Conservation (phyloP, 2,329 filamentous ascomycete genomes). For the Penicillium sp. region DNA sequence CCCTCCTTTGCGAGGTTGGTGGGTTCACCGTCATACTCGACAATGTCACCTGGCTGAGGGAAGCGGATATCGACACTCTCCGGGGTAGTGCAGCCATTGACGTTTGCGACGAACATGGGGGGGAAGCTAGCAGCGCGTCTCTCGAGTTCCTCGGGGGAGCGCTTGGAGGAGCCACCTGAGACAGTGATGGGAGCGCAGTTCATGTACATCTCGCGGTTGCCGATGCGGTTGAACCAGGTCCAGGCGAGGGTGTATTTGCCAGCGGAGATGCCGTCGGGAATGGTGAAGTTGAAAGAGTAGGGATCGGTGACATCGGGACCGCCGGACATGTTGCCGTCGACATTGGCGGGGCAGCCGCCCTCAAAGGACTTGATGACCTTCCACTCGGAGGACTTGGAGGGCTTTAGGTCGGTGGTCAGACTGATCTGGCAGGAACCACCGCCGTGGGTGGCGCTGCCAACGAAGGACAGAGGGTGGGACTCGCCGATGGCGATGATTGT, state of each 20-base stretch:
- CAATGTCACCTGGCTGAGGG: constrained; percentile 63
- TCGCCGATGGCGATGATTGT: constrained; percentile 67
- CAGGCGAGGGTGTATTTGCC: constrained; percentile 83
- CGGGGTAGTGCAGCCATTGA: constrained; percentile 59
- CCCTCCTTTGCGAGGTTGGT: constrained; percentile 37
- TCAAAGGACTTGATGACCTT: constrained; percentile 87
- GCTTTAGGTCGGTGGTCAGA: constrained; percentile 72
- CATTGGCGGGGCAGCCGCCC: constrained; percentile 75
- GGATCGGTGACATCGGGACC: constrained; percentile 49
- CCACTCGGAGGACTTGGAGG: constrained; percentile 68
- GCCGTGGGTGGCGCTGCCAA: constrained; percentile 75
- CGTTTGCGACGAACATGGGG: constrained; percentile 73
- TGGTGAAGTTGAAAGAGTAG: constrained; percentile 65
- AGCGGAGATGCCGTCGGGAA: constrained; percentile 69
- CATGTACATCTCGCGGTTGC: constrained; percentile 97
- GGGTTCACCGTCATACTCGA: constrained; percentile 51
- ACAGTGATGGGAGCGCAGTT: constrained; percentile 80
- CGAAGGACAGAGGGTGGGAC: constrained; percentile 62
- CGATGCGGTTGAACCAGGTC: constrained; percentile 92
- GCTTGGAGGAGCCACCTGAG: constrained; percentile 52
- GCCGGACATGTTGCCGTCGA: constrained; percentile 58
- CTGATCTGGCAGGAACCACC: constrained; percentile 91
- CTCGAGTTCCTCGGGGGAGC: constrained; percentile 39
- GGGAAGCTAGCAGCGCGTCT: constrained; percentile 64
- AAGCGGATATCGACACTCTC: constrained; percentile 62